Percentiles rank a stretch among this genome's conserved stretches.
Conservation (phyloP, 2,329 filamentous ascomycete genomes). For the Ophiostoma montium region DNA sequence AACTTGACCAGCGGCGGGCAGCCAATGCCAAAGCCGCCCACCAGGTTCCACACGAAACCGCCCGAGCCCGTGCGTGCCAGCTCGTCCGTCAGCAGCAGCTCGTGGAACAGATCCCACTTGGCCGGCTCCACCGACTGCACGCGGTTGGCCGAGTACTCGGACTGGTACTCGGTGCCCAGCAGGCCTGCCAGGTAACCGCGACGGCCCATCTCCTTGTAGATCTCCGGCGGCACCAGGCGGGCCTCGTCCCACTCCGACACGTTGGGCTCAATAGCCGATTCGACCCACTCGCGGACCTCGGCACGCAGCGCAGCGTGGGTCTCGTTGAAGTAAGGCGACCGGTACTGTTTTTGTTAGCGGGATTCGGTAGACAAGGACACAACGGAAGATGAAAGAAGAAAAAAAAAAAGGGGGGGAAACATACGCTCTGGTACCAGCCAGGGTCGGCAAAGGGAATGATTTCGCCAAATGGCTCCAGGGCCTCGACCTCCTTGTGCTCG, state of each 20-base stretch:
- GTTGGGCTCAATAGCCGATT: slow-evolving; percentile 75
- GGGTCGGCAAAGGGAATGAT: slow-evolving; percentile 87
- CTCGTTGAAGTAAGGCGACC: slow-evolving; percentile 94
- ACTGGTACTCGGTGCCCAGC: slow-evolving; percentile 70
- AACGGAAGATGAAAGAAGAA: no score
- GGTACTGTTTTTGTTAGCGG: slow-evolving; percentile 47
- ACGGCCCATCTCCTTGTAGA: slow-evolving; percentile 93
- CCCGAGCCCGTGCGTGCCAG: slow-evolving; percentile 77
- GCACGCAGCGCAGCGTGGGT: slow-evolving; percentile 79
- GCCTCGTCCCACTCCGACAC: slow-evolving; percentile 96
- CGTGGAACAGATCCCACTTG: slow-evolving; percentile 97
- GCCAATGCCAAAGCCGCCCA: slow-evolving; percentile 94
- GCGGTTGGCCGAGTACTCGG: slow-evolving; percentile 53
- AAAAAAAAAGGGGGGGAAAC: slow-evolving; percentile 20
- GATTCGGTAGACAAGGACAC: neutral
- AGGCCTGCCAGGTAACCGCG: slow-evolving; percentile 88
- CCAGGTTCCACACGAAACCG: slow-evolving; percentile 91
- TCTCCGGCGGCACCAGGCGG: slow-evolving; percentile 70
- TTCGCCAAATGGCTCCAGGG: slow-evolving; percentile 72
- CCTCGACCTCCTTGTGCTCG: slow-evolving; percentile 29
- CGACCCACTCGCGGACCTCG: slow-evolving; percentile 87
- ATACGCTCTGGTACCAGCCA: slow-evolving; percentile 83
- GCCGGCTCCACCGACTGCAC: slow-evolving; percentile 70
- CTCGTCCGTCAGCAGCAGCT: slow-evolving; percentile 91
- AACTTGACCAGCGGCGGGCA: slow-evolving; percentile 86